A percentile compares a stretch with the other conserved stretches of the same genome.
Evolutionary conservation across 495 filamentous ascomycete genomes (phyloP).

Genomic region (Neurospora sp.): DNA sequence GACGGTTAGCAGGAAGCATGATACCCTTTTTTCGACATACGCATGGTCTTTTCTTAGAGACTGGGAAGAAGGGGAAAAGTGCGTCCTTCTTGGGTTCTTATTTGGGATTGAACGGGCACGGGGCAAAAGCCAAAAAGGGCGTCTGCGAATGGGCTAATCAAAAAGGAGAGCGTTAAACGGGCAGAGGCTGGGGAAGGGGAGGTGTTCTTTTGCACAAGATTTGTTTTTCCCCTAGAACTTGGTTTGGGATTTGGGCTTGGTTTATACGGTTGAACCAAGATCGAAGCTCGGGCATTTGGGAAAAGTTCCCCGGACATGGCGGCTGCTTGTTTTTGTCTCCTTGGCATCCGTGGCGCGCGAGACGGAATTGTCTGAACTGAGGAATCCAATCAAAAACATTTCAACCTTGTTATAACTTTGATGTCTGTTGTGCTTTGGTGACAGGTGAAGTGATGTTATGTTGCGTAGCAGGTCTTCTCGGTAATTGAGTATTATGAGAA

Average conservation of each 20-base stretch:
- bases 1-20: constrained; percentile 21
- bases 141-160: constrained; percentile 8
- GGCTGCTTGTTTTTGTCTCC: constrained; percentile 12
- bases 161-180: constrained; percentile 11
- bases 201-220: constrained; percentile 12
- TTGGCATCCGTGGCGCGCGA: constrained; percentile 8
- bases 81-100: constrained; percentile 13
- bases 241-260: neutral
- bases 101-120: constrained; percentile 16
- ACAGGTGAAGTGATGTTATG: neutral
- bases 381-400: constrained; percentile 27
- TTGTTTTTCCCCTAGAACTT: constrained; percentile 8
- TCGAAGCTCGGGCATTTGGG: neutral
- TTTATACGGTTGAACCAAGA: neutral
- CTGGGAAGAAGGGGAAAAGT: constrained; percentile 12
- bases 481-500: neutral
- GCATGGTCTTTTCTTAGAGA: constrained; percentile 6
- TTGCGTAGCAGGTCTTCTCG: neutral
- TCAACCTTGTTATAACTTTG: constrained; percentile 17
- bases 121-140: constrained; percentile 14
- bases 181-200: neutral
- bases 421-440: neutral
- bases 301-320: constrained; percentile 4
- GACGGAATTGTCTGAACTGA: constrained; percentile 18
- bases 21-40: constrained; percentile 25